Conservation (phyloP, 306 rosid genomes). For the Fragaria vesca region DNA sequence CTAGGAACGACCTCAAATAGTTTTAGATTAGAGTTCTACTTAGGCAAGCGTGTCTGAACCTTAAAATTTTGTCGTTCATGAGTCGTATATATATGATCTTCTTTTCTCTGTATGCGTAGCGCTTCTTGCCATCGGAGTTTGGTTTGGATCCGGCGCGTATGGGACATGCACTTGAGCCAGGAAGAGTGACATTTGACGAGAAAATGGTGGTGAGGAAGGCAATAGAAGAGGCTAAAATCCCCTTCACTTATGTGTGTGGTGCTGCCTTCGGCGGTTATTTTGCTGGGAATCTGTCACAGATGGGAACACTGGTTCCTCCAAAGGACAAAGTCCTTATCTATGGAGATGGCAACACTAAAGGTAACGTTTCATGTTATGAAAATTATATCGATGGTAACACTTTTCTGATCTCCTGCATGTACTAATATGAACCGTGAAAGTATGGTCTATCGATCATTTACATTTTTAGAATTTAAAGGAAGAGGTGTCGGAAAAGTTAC, state of each 20-base stretch:
- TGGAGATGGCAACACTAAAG: constrained; percentile 77
- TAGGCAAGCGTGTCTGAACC: not conserved
- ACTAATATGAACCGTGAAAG: no score
- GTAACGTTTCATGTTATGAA: constrained; percentile 30
- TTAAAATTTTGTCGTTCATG: not conserved
- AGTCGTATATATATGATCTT: not conserved
- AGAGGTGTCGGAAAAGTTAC: no score
- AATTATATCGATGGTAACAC: no score
- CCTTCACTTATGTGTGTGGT: constrained; percentile 74
- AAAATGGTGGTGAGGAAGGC: constrained; percentile 70
- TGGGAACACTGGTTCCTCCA: constrained; percentile 65
- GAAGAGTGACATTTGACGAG: constrained; percentile 80
- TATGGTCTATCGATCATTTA: no score
- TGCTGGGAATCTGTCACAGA: constrained; percentile 70
- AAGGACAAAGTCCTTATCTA: constrained; percentile 50
- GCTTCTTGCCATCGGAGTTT: constrained; percentile 88
- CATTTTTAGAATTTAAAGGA: no score
- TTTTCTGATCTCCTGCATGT: no score
- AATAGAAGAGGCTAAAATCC: constrained; percentile 75
- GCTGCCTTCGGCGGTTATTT: constrained; percentile 78
- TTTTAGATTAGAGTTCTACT: not conserved
- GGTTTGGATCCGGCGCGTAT: constrained; percentile 77
- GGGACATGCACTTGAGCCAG: constrained; percentile 85
- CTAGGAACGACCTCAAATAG: not conserved
- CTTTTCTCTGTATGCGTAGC: constrained; percentile 31